Evolutionary conservation across 352 stramenopile species (phyloP).

Genomic region (Globisporangium iwayamae): DNA sequence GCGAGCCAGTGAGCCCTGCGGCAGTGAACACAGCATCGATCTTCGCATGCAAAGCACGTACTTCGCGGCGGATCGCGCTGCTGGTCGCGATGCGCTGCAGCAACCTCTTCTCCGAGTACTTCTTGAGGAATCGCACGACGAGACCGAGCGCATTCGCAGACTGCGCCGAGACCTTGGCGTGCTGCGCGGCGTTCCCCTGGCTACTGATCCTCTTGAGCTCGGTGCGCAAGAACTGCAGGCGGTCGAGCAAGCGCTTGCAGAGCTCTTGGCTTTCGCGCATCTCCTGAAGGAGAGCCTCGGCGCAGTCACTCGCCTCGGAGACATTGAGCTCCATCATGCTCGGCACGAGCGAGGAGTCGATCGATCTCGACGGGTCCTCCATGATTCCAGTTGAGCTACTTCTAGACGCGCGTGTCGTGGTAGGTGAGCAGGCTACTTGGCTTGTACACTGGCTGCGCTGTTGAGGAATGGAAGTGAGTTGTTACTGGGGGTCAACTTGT

Average conservation of each 20-base stretch:
- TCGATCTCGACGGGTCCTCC: no score
- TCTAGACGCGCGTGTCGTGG: no score
- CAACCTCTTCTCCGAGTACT: background rate
- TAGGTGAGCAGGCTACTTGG: no score
- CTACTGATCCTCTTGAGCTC: no score
- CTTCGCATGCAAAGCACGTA: background rate
- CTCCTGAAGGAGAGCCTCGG: conserved; percentile 9
- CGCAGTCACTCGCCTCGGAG: background rate
- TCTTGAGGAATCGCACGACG: background rate
- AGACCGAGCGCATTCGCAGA: conserved; percentile 20
- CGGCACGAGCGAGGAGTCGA: background rate
- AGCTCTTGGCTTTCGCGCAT: background rate
- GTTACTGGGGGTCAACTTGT: no score
- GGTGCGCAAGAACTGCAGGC: no score
- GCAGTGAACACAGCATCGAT: background rate
- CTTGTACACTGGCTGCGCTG: no score
- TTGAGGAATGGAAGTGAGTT: no score
- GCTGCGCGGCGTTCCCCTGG: no score
- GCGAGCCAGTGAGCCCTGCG: background rate
- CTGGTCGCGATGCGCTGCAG: background rate
- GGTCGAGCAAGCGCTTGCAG: no score
- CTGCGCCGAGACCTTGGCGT: no score
- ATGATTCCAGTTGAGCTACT: no score
- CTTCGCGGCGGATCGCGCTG: background rate
- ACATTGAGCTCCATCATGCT: background rate